Percentiles rank a stretch among this genome's conserved stretches.
These are phyloP conservation scores for Globisporangium sylvaticum DNA, from an alignment of 352 stramenopile species.

Conservation along the genomic window DNA sequence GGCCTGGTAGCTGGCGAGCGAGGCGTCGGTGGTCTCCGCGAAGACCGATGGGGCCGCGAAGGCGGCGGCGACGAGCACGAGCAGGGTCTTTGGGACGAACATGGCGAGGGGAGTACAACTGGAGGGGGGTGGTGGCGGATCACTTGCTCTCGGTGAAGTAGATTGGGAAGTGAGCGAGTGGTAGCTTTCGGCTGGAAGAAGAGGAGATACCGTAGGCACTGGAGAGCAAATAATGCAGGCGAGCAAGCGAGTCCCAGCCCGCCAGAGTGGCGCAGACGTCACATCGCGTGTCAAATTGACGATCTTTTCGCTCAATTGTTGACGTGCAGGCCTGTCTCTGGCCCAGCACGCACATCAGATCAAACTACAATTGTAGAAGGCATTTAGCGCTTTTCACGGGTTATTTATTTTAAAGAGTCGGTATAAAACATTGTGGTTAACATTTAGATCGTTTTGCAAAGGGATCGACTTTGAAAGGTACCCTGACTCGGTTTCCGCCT, in stretches of 20 bases:
- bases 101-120: slow-evolving; percentile 7
- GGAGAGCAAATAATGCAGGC: neutral
- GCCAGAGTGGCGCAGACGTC: neutral
- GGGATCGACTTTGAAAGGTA: neutral
- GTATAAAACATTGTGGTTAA: too few relatives aligned
- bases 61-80: slow-evolving; percentile 10
- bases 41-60: slow-evolving; percentile 2
- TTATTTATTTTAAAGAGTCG: too few relatives aligned
- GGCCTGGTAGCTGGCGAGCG: neutral
- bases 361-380: too few relatives aligned
- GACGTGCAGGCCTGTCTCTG: neutral
- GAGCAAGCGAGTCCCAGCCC: neutral
- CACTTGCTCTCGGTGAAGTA: neutral
- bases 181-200: neutral
- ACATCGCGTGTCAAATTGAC: slow-evolving; percentile 2
- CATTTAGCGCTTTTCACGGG: too few relatives aligned
- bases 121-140: neutral
- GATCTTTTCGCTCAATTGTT: neutral
- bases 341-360: neutral
- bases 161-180: neutral
- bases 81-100: slow-evolving; percentile 22
- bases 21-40: neutral
- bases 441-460: neutral
- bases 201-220: neutral
- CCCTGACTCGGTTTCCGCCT: neutral